Evolutionary conservation across 805 yeast species (phyloP).

Genomic region (Trichomonascus vanleenenianus): DNA sequence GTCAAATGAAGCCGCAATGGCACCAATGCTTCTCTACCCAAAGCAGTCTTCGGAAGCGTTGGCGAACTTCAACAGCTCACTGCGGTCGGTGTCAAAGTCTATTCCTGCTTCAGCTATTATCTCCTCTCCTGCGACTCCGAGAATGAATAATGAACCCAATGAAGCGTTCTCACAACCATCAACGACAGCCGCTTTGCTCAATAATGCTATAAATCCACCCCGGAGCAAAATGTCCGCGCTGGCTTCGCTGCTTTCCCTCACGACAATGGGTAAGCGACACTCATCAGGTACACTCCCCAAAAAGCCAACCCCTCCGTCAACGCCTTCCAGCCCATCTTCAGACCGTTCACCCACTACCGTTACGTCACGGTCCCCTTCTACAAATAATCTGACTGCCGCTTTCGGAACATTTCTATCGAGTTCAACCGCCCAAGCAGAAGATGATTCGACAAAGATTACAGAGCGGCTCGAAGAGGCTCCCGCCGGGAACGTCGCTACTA

Average conservation of each 20-base stretch:
- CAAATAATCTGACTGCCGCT: too few relatives aligned
- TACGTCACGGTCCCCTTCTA: too few relatives aligned
- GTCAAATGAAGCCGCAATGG: constrained; percentile 25
- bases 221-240: constrained; percentile 29
- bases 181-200: constrained; percentile 4
- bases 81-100: constrained; percentile 23
- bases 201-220: constrained; percentile 6
- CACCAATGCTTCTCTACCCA: constrained; percentile 16
- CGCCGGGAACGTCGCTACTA: too few relatives aligned
- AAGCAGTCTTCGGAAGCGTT: constrained; percentile 10
- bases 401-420: too few relatives aligned
- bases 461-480: too few relatives aligned
- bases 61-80: background rate
- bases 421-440: too few relatives aligned
- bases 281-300: too few relatives aligned
- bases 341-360: too few relatives aligned
- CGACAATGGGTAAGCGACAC: too few relatives aligned
- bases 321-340: too few relatives aligned
- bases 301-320: too few relatives aligned
- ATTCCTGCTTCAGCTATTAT: constrained; percentile 17
- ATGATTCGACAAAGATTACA: too few relatives aligned
- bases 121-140: constrained; percentile 9
- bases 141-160: background rate
- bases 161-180: background rate
- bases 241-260: constrained; percentile 31